Evolutionary conservation across 768 basidiomycete species (phyloP), one percentile per base, ranked within the genome.

Genomic region (Chalciporus chontae): DNA sequence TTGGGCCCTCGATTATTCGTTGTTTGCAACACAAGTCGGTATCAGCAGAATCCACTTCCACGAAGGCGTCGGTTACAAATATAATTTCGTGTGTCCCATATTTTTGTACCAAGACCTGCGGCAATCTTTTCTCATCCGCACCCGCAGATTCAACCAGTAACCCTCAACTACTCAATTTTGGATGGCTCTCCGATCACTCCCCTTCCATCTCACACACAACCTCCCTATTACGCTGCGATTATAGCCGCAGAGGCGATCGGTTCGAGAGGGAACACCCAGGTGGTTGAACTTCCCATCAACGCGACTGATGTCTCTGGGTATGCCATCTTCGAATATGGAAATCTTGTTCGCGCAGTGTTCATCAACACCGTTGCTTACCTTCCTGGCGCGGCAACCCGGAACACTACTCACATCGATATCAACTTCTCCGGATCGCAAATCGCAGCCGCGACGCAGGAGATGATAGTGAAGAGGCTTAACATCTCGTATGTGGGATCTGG

Each of bases 21-120:
- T 88, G 3, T 83, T 75, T 57, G 80, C 82, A 60, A 66, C 78
- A 2, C 76, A 77, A 53, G 63, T 82, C 9, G 80, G 79, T 4
- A 76, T 83, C 23, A 72, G 74, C 24, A 70, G 76, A 43, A 52
- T 83, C 14, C 81, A 76, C 67, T 84, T 84, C 71, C 84, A 87
- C 58, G 72, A 81, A 48, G 85, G 84, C 14, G 70, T 87, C 46
- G 85, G 85, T 1, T 87, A 75, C 68, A 87, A 87, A 66, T 87
- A 86, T 13, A 36, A 31, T 31, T 31, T 31, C 29, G 29, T 31
- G 29, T 9, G 29, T 31, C 29, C 29, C 13, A 5, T 3, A 11
- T 7, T 10, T 31, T 31, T 10, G 29, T 3, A 11, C 2, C 10
- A 11, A 26, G 26, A 31, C 13, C 10, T 9, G 21, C 21, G 21